These are phyloP conservation scores for Monosporascus ibericus DNA, from an alignment of 2,329 filamentous ascomycete genomes.

Conservation along the genomic window DNA sequence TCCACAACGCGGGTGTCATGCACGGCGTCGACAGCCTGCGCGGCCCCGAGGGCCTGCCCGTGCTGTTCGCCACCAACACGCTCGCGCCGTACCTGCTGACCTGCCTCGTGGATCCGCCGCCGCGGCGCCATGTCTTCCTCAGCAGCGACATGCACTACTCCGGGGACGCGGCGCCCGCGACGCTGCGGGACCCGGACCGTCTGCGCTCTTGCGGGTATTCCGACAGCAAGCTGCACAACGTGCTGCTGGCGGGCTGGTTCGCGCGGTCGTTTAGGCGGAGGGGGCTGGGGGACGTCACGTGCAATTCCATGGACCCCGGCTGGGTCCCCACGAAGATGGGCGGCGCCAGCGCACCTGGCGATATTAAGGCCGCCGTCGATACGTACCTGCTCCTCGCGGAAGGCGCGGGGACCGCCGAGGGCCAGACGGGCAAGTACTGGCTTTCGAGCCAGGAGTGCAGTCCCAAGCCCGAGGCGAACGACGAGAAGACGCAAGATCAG, in stretches of 20 bases:
- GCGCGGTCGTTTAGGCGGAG: conserved; percentile 35
- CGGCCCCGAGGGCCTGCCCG: conserved; percentile 33
- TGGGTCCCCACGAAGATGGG: conserved; percentile 53
- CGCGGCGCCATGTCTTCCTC: conserved; percentile 43
- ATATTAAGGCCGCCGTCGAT: conserved; percentile 39
- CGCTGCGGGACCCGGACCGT: conserved; percentile 34
- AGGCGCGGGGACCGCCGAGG: conserved; percentile 25
- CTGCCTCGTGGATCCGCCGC: conserved; percentile 40
- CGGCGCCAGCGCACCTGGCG: conserved; percentile 38
- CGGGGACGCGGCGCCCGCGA: conserved; percentile 32
- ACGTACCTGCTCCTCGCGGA: conserved; percentile 41
- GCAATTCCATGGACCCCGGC: conserved; percentile 44
- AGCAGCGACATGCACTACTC: conserved; percentile 44
- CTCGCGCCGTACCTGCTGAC: conserved; percentile 53
- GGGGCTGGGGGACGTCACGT: conserved; percentile 26
- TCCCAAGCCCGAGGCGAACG: conserved; percentile 23
- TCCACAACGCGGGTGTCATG: conserved; percentile 53
- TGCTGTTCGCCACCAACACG: conserved; percentile 49
- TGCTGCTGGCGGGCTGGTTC: conserved; percentile 50
- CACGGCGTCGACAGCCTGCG: conserved; percentile 26
- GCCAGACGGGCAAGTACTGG: conserved; percentile 33
- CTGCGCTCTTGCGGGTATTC: conserved; percentile 34
- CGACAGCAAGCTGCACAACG: conserved; percentile 50
- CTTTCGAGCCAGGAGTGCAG: conserved; percentile 23
- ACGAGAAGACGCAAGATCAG: conserved; percentile 36